Conservation (phyloP, 1,139 yeast species). For the Debaryomyces subglobosus region DNA sequence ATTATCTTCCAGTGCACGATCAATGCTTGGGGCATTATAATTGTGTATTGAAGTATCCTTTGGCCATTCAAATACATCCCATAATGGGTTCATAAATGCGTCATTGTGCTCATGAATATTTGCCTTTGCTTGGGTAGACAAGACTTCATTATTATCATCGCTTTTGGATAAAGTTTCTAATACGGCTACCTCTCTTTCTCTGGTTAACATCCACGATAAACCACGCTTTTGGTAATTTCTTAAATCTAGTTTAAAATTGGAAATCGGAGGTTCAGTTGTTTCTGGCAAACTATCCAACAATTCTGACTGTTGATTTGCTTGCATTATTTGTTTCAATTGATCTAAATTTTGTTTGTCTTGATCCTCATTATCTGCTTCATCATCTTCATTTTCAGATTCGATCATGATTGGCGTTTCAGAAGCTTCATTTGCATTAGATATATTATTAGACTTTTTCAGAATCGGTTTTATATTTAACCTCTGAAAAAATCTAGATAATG, state of each 20-base stretch:
- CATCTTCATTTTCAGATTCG: slow-evolving; percentile 17
- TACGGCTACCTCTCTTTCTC: slow-evolving; percentile 57
- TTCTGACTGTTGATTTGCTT: slow-evolving; percentile 60
- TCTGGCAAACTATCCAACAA: slow-evolving; percentile 59
- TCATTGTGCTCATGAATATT: slow-evolving; percentile 35
- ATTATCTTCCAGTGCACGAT: slow-evolving; percentile 16
- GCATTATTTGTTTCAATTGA: slow-evolving; percentile 76
- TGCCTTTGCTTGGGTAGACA: slow-evolving; percentile 34
- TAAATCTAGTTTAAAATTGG: slow-evolving; percentile 57
- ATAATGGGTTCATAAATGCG: slow-evolving; percentile 80
- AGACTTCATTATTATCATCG: slow-evolving; percentile 15
- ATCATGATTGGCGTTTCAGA: slow-evolving; percentile 3
- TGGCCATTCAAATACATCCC: slow-evolving; percentile 86
- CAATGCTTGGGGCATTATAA: slow-evolving; percentile 15
- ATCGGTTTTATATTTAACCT: slow-evolving; percentile 35
- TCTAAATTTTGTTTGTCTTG: slow-evolving; percentile 60
- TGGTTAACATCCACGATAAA: slow-evolving; percentile 76
- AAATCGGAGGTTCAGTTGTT: slow-evolving; percentile 56
- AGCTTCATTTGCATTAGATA: neutral
- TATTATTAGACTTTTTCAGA: neutral
- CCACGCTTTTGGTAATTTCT: slow-evolving; percentile 82
- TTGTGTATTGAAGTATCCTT: slow-evolving; percentile 35
- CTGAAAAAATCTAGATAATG: slow-evolving; percentile 59
- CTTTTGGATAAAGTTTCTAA: slow-evolving; percentile 36
- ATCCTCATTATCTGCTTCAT: slow-evolving; percentile 11